Base-by-base conservation (phyloP, 805 yeast species). In the Wickerhamiella australiensis region DNA sequence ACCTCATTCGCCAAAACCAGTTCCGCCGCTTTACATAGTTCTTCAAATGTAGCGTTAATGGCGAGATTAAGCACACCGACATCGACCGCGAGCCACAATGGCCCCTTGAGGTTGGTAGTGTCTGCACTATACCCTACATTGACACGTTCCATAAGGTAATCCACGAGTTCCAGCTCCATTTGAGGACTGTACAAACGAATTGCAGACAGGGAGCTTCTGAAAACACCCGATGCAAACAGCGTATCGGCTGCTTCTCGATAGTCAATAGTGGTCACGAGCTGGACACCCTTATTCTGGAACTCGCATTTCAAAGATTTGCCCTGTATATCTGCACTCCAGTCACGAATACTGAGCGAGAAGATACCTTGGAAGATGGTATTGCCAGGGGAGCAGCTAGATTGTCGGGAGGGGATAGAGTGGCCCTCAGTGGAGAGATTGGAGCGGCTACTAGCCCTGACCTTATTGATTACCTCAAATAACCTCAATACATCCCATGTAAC, bases 241-340 rank as follows among this genome's bases (percentile, higher is more conserved):
- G 44, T 20, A 3, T 31, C 18, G 6, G 31, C 21, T 50, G 49
- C 52, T 13, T 35, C 41, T 5, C 37, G 46, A 18, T 46, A 37
- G 26, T 55, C 58, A 5, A 56, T 48, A 2, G 54, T 50, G 11
- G 54, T 43, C 9, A 59, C 48, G 13, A 56, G 49, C 26, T 56
- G 59, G 12, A 56, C 49, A 27, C 50, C 56, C 18, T 56, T 58
- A 42, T 49, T 56, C 25, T 58, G 61, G 1, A 58, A 50, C 44
- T 58, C 60, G 3, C 56, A 42, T 8, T 46, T 48, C n/a, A 58
- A 6, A 1, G 52, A 47, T n/a, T 47, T 51, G 11, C 55, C 43
- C 22, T 42, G 52, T 20, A 53, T 50, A 21, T 51, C 57, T 3
- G 54, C 43, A 20, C 46, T 48, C 40, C 38, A 22, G 52, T 42